Evolutionary conservation across 805 yeast species (phyloP), one percentile per base, ranked within the genome.

Genomic region (Pichia deserticola): DNA sequence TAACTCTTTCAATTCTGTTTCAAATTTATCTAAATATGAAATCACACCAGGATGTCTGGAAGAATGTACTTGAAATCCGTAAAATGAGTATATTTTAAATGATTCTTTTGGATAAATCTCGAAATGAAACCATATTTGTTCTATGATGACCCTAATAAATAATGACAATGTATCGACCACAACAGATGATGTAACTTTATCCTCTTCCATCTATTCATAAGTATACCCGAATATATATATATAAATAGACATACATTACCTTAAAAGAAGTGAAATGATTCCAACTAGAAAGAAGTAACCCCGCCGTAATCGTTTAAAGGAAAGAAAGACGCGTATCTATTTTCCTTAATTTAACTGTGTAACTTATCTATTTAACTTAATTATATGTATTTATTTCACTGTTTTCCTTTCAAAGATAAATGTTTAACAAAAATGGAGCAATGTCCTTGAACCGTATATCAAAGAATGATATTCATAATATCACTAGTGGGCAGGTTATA

Each of bases 401-500:
- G 32, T 30, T 30, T 30, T 3, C 9, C 3, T 30, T 30, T 20
- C 20, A 20, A 20, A 20, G 20, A 20, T 2, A 20, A 3, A 20
- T 20, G 2, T 20, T 20, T 20, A 20, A 20, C 20, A 20, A 3
- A 20, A 20, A 2, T 20, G 20, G 20, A 20, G 20, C 20, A 20
- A 20, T 62, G 66, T 36, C 61, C 10, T 66, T 73, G 13, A 51
- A 59, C 35, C 70, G 71, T 5, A 77, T 82, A 30, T 71, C 70
- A 36, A 54, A 55, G 1, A 57, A 58, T 9, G 95, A 90, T 56
- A 74, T 89, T 7, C 87, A 86, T 55, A 72, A 76, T 51, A 79
- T 92, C 50, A 89, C 97, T 0, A 88, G 97, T 0, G 97, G 97
- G 0, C 99, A 93, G 64, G 98, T 93, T 12, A 86, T 93, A 11